phyloP scores from a whole-genome alignment of 2,329 filamentous ascomycete species.

The Emergomyces pasteurianus region DNA sequence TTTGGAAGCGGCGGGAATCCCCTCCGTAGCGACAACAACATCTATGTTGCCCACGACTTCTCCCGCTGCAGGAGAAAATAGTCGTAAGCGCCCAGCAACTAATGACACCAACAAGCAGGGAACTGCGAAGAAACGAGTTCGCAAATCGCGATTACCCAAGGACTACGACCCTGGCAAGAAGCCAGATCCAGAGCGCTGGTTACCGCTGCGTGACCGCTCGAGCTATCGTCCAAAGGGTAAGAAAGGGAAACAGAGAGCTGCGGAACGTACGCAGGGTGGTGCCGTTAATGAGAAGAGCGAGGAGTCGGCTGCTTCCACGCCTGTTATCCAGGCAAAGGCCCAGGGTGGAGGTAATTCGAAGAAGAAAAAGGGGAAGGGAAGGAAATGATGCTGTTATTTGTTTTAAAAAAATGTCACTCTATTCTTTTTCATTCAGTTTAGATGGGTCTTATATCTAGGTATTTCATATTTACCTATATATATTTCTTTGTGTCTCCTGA shows the following conservation, averaged over 20 bases:
- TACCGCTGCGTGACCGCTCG: slow-evolving; percentile 79
- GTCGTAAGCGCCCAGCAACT: slow-evolving; percentile 29
- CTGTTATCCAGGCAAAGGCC: slow-evolving; percentile 18
- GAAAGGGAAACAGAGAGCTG: slow-evolving; percentile 76
- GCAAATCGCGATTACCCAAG: slow-evolving; percentile 37
- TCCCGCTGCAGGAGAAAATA: slow-evolving; percentile 13
- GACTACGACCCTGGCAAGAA: slow-evolving; percentile 59
- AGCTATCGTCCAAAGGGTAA: slow-evolving; percentile 82
- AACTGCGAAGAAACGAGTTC: slow-evolving; percentile 29
- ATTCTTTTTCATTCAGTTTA: not conserved
- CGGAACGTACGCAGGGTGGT: slow-evolving; percentile 75
- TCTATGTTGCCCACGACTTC: slow-evolving; percentile 20
- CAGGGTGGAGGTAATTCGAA: slow-evolving; percentile 27
- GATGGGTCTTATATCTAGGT: not conserved
- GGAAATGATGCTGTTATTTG: slow-evolving; percentile 22
- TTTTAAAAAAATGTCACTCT: not conserved
- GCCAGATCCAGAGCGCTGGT: slow-evolving; percentile 83
- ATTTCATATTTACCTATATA: not conserved
- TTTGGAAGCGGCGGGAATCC: slow-evolving; percentile 35
- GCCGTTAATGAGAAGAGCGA: slow-evolving; percentile 61
- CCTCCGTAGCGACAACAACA: slow-evolving; percentile 20
- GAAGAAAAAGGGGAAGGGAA: slow-evolving; percentile 41
- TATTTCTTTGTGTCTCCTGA: not conserved
- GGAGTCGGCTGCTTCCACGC: slow-evolving; percentile 31
- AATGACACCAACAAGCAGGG: slow-evolving; percentile 16